Conservation (phyloP, 768 basidiomycete species). For the Macrocybe gigantea region DNA sequence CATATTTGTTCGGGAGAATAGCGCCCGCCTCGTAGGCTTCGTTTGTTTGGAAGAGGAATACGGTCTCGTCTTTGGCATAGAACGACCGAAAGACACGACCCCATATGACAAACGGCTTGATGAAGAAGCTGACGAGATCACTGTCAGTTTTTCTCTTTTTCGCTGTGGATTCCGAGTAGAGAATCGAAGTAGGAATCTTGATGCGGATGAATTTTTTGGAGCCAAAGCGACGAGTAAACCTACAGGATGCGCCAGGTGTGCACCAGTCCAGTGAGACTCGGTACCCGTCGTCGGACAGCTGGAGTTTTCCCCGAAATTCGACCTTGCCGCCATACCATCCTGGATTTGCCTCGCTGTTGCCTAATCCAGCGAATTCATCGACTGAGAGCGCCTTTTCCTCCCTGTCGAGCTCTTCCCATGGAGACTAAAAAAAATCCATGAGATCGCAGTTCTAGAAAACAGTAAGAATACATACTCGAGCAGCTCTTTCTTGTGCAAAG, state of each 20-base stretch:
- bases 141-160: constrained; percentile 7
- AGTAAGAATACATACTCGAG: constrained; percentile 18
- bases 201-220: constrained; percentile 53
- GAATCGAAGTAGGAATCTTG: constrained; percentile 30
- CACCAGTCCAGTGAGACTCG: constrained; percentile 42
- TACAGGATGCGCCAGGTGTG: constrained; percentile 47
- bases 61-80: constrained; percentile 51
- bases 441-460: background rate
- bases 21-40: constrained; percentile 25
- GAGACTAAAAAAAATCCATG: constrained; percentile 31
- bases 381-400: constrained; percentile 38
- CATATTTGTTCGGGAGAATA: constrained; percentile 5
- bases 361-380: constrained; percentile 33
- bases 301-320: constrained; percentile 40
- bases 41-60: constrained; percentile 52
- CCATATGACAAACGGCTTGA: constrained; percentile 46
- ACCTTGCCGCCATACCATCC: constrained; percentile 62
- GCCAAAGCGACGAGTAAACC: constrained; percentile 56
- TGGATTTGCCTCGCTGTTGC: constrained; percentile 27
- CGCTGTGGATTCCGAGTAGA: constrained; percentile 14
- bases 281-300: constrained; percentile 18
- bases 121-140: constrained; percentile 34
- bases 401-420: constrained; percentile 57
- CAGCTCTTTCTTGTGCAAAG: constrained; percentile 31
- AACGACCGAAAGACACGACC: constrained; percentile 54